Evolutionary conservation across 805 yeast genomes (phyloP).

Genomic region (Aciculoconidium aculeatum): DNA sequence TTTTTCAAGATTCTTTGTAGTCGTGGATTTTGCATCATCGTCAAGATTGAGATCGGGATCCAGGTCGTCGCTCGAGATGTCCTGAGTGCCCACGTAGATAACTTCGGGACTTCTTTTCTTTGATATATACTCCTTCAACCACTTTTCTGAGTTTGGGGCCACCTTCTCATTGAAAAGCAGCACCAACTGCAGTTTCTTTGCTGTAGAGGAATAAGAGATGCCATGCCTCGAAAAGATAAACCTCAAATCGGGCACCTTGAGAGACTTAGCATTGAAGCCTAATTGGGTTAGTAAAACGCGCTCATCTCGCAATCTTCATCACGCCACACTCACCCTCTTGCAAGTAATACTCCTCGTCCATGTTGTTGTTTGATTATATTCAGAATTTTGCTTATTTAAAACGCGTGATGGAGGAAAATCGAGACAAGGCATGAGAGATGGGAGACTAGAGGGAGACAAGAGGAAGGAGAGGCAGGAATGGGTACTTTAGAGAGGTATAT

Average conservation of each 20-base stretch:
- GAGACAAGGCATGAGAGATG: too few relatives aligned
- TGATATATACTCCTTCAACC: slow-evolving; percentile 32
- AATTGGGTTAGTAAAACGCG: slow-evolving; percentile 18
- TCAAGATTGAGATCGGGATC: background rate
- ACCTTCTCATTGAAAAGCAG: slow-evolving; percentile 53
- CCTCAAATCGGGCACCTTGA: slow-evolving; percentile 68
- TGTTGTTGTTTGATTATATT: slow-evolving; percentile 9
- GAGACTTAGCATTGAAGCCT: slow-evolving; percentile 63
- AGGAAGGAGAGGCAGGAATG: too few relatives aligned
- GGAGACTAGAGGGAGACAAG: too few relatives aligned
- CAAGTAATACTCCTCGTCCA: slow-evolving; percentile 20
- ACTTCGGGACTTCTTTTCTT: slow-evolving; percentile 6
- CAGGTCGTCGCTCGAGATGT: background rate
- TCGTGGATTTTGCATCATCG: too few relatives aligned
- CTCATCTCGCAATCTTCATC: background rate
- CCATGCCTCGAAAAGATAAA: slow-evolving; percentile 56
- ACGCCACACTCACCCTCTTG: slow-evolving; percentile 16
- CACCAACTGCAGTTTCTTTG: slow-evolving; percentile 64
- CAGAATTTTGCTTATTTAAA: too few relatives aligned
- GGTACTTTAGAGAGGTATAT: too few relatives aligned
- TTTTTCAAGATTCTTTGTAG: too few relatives aligned
- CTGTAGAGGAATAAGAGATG: slow-evolving; percentile 54
- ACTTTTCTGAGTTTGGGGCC: slow-evolving; percentile 40
- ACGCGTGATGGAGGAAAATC: slow-evolving; percentile 1
- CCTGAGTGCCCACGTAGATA: background rate